Base-by-base conservation (phyloP, 345 rosid genomes). In the Eucalyptus curtisii region DNA sequence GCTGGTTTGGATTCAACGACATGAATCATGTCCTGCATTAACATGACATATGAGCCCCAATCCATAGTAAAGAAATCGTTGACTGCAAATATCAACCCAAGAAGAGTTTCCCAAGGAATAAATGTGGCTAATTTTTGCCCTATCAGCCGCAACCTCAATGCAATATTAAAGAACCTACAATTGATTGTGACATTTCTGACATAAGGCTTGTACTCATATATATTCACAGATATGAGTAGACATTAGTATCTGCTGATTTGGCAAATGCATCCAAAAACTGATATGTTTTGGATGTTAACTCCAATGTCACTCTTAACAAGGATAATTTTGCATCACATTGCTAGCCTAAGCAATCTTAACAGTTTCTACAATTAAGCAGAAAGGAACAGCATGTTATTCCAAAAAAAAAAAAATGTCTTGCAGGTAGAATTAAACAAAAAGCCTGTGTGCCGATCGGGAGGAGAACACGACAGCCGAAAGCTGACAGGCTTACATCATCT, bases 21-120 rank as follows among this genome's bases (percentile, higher is more conserved):
- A 25, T 92, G 95, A 86, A 98, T 89, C 96, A 96, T 96, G 92
- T 98, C 98, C 99, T 98, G 95, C 91, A 88, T 85, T 37, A 86
- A 53, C 59, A 89, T 86, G 86, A 64, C n/a, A 17, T 49, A 82
- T 76, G 37, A 87, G 64, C 82, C 25, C 82, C 22, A 76, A 20
- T 76, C 45, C 42, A 37, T 37, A 12, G 45, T 4, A 76, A 76
- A 37, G 47, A 76, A 37, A 76, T 76, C 2, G 2, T 37, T 10
- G 82, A 76, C 27, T 0, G 82, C 15, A 76, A 37, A 76, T 20
- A 20, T 37, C 82, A 76, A 76, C 27, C 45, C 7, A 11, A 76
- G 82, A 76, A 76, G 45, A 37, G 45, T 37, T 33, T 71, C 82
- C 82, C 82, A 71, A 37, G 82, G 42, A 3, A 37, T 20, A 71